Conservation (phyloP, 169 alveolate species). For the Cryptosporidium meleagridis region DNA sequence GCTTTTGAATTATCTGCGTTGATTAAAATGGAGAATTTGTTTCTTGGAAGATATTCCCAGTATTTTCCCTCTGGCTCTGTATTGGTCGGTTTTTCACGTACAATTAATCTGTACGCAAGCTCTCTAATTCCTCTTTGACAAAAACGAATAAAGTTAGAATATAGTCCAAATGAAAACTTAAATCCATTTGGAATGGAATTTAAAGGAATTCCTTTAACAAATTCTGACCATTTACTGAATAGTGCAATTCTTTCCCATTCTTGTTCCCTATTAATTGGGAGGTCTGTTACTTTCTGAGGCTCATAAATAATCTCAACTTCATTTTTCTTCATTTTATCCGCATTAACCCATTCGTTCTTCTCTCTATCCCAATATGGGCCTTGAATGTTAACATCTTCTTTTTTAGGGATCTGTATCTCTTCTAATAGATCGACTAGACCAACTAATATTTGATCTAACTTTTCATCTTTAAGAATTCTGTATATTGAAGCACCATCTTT, state of each 20-base stretch:
- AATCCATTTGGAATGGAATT: slow-evolving; percentile 45
- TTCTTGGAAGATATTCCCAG: slow-evolving; percentile 66
- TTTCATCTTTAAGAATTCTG: slow-evolving; percentile 22
- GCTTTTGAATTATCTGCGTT: slow-evolving; percentile 64
- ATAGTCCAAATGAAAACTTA: slow-evolving; percentile 57
- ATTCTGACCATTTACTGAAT: slow-evolving; percentile 67
- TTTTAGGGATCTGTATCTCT: slow-evolving; percentile 38
- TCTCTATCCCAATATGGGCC: slow-evolving; percentile 63
- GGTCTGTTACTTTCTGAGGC: slow-evolving; percentile 57
- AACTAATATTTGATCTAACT: background rate
- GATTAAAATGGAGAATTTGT: slow-evolving; percentile 20
- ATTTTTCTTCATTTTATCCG: slow-evolving; percentile 14
- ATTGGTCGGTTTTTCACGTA: slow-evolving; percentile 24
- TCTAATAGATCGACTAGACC: slow-evolving; percentile 11
- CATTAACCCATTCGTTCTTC: slow-evolving; percentile 61
- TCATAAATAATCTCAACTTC: slow-evolving; percentile 41
- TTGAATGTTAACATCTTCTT: slow-evolving; percentile 5
- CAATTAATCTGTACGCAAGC: slow-evolving; percentile 51
- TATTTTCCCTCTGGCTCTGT: slow-evolving; percentile 65
- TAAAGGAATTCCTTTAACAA: slow-evolving; percentile 41
- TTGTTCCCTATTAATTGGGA: slow-evolving; percentile 41
- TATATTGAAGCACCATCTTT: slow-evolving; percentile 28
- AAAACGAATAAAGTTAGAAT: slow-evolving; percentile 38
- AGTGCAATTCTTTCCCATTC: slow-evolving; percentile 72
- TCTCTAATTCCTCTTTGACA: slow-evolving; percentile 70